Base-by-base conservation (phyloP, 306 rosid species). In the Corylus heterophylla region DNA sequence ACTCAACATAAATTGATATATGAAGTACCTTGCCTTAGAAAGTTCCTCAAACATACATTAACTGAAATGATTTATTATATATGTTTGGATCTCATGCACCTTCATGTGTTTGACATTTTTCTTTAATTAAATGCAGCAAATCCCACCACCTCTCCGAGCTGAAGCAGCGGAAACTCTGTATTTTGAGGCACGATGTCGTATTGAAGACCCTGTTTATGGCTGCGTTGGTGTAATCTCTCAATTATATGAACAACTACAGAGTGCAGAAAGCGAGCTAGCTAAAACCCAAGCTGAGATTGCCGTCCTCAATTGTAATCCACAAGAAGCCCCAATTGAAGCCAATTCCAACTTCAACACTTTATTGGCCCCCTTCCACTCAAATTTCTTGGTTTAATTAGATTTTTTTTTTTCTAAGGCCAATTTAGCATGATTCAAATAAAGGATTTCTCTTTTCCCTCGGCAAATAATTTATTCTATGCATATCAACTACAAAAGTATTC, bases 171-270 rank as follows among this genome's bases (percentile, higher is more conserved):
- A 91, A n/a, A 55, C 88, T 13, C 45, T 91, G 59, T 78, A 83
- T 71, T 89, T 72, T 59, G 93, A 95, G 79, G 96, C 96, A 39
- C 75, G 83, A 48, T 85, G 87, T 55, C 83, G 94, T 74, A 83
- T 85, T 61, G 79, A 86, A 80, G 90, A 95, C 27, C 94, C 92
- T 8, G 86, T 92, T 58, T 92, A 92, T 73, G 97, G 97, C 0
- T 87, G 92, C 77, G 97, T 82, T 61, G 84, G 89, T 16, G 75
- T 91, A 50, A 83, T 92, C 66, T 85, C 90, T 42, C 85, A 82
- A 59, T 83, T 91, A 74, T 80, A 84, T 78, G 80, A 91, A 69
- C 81, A 89, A 78, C 82, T 92, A 3, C 70, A 76, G n/a, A 67
- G 52, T 9, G 74, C 85, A 48, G 90, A 92, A 74, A 52, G 74